Evolutionary conservation across 225 moss, liverwort and hornwort species (phyloP).

Genomic region (Lunularia cruciata): DNA sequence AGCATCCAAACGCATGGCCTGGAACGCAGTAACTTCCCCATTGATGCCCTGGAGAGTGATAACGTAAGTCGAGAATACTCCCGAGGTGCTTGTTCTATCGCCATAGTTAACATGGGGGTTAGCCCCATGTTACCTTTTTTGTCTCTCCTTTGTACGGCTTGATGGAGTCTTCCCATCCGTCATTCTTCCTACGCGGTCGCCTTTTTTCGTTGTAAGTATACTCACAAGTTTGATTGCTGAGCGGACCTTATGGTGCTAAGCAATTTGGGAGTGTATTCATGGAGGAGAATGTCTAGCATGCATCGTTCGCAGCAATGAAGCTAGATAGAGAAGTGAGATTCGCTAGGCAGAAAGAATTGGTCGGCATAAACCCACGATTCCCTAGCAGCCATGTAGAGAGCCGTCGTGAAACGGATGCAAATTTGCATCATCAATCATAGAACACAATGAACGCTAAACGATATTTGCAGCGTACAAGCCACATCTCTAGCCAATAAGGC

Average conservation of each 20-base stretch:
- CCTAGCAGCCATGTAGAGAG: neutral
- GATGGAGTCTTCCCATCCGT: no score
- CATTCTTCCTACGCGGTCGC: no score
- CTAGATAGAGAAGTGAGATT: neutral
- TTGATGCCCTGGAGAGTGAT: constrained; percentile 14
- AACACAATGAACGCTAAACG: no score
- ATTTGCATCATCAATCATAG: no score
- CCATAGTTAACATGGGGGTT: no score
- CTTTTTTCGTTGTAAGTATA: constrained; percentile 26
- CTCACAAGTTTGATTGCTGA: neutral
- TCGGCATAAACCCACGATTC: neutral
- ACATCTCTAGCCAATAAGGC: no score
- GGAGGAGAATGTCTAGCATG: neutral
- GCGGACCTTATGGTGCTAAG: neutral
- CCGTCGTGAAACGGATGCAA: no score
- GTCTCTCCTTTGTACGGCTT: no score
- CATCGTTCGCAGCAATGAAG: neutral
- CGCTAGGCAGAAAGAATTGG: neutral
- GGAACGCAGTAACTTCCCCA: constrained; percentile 8
- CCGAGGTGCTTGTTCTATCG: constrained; percentile 25
- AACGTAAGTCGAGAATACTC: constrained; percentile 12
- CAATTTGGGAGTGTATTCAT: neutral
- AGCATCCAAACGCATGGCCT: constrained; percentile 37
- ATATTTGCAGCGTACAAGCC: no score
- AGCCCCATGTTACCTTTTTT: no score